phyloP scores from a whole-genome alignment of 164 flowering plant species.

The Magnolia sinica region DNA sequence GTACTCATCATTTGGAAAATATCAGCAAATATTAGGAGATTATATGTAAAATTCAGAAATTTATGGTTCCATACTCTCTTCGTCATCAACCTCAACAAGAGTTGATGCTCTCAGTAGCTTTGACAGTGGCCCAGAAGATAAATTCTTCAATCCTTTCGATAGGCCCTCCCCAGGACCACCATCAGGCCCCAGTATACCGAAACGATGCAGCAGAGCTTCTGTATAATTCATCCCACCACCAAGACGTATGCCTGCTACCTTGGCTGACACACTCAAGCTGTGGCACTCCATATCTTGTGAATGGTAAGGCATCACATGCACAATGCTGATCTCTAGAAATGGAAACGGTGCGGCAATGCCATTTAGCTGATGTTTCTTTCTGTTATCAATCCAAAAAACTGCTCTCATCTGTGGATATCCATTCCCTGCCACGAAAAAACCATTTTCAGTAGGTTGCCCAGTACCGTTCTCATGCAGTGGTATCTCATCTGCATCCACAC shows the following conservation, averaged over 20 bases:
- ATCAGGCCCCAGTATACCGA: slow-evolving; percentile 91
- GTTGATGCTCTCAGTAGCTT: slow-evolving; percentile 70
- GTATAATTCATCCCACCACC: slow-evolving; percentile 97
- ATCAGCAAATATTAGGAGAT: background rate
- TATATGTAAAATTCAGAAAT: slow-evolving; percentile 4
- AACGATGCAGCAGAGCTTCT: slow-evolving; percentile 84
- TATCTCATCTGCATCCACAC: slow-evolving; percentile 57
- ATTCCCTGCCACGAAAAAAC: slow-evolving; percentile 31
- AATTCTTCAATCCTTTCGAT: slow-evolving; percentile 68
- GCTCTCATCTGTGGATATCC: slow-evolving; percentile 62
- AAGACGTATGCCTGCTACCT: slow-evolving; percentile 80
- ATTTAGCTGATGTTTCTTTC: slow-evolving; percentile 25
- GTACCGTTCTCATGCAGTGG: slow-evolving; percentile 29
- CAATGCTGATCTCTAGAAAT: slow-evolving; percentile 62
- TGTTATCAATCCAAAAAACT: slow-evolving; percentile 82
- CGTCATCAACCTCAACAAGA: slow-evolving; percentile 30
- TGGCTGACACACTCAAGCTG: slow-evolving; percentile 69
- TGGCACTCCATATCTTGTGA: slow-evolving; percentile 67
- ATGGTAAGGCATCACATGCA: slow-evolving; percentile 71
- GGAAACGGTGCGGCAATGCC: slow-evolving; percentile 31
- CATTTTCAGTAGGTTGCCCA: slow-evolving; percentile 27
- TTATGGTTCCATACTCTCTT: slow-evolving; percentile 43
- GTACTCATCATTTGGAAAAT: background rate
- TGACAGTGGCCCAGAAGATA: slow-evolving; percentile 74
- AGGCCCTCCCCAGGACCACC: slow-evolving; percentile 94